phyloP scores from a whole-genome alignment of 2,329 filamentous ascomycete genomes.

The Neofusicoccum umdonicola region DNA sequence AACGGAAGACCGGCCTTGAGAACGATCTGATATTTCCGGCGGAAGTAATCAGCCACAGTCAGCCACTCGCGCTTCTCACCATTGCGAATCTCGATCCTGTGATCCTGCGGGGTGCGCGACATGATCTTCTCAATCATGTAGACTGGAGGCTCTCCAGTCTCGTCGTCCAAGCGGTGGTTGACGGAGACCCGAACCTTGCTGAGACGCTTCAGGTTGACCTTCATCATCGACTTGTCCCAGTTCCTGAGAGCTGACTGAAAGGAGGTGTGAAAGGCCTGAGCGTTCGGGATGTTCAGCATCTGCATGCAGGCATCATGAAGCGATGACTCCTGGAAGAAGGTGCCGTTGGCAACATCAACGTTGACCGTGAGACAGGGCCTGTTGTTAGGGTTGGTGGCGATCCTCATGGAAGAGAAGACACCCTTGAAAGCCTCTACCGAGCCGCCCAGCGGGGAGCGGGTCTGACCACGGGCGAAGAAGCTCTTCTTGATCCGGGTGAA shows the following conservation, averaged over 20 bases:
- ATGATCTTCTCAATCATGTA: constrained; percentile 54
- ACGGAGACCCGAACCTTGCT: constrained; percentile 42
- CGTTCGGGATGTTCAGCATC: constrained; percentile 28
- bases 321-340: constrained; percentile 66
- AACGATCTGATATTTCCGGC: constrained; percentile 49
- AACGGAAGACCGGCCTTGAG: constrained; percentile 54
- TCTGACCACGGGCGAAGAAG: constrained; percentile 66
- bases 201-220: constrained; percentile 42
- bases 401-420: constrained; percentile 79
- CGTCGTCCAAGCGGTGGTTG: constrained; percentile 35
- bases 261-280: constrained; percentile 10
- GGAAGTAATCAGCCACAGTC: constrained; percentile 60
- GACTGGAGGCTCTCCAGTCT: constrained; percentile 30
- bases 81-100: constrained; percentile 59
- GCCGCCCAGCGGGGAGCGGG: constrained; percentile 55
- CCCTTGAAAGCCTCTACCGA: constrained; percentile 81
- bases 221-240: constrained; percentile 23
- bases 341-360: constrained; percentile 86
- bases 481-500: constrained; percentile 75
- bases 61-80: constrained; percentile 32
- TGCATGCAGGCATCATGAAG: constrained; percentile 35
- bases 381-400: constrained; percentile 56
- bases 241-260: constrained; percentile 26
- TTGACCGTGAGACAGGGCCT: constrained; percentile 73
- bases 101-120: constrained; percentile 41